Conservation (phyloP, 495 filamentous ascomycete genomes). For the Daldinia concentrica region DNA sequence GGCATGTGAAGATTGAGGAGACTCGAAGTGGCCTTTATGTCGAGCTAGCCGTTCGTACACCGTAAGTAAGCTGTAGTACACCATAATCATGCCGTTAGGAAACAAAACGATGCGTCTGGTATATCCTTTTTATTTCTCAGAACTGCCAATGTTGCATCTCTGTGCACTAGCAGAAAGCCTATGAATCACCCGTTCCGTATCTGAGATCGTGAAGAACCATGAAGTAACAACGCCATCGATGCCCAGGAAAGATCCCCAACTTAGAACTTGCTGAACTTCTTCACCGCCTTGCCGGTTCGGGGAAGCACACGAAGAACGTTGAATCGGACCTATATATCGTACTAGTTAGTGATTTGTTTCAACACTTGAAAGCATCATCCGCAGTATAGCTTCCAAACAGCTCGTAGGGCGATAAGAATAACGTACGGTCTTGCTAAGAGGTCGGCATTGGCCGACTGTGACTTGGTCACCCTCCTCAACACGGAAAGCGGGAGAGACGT, state of each 20-base stretch:
- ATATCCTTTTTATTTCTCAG: slow-evolving; percentile 53
- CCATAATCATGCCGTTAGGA: neutral
- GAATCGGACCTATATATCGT: slow-evolving; percentile 83
- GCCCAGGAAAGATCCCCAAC: slow-evolving; percentile 56
- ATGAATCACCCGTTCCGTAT: slow-evolving; percentile 58
- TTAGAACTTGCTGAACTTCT: slow-evolving; percentile 98
- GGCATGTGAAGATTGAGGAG: neutral
- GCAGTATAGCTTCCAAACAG: neutral
- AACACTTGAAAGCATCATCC: neutral
- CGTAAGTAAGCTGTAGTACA: neutral
- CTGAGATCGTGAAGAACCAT: slow-evolving; percentile 60
- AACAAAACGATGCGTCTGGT: slow-evolving; percentile 19
- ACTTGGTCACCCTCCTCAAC: slow-evolving; percentile 99
- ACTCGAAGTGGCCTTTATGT: neutral
- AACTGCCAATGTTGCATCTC: slow-evolving; percentile 58
- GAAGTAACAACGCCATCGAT: slow-evolving; percentile 63
- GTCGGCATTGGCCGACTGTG: slow-evolving; percentile 98
- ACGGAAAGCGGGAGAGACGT: slow-evolving; percentile 99
- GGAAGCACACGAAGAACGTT: slow-evolving; percentile 98
- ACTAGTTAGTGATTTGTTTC: slow-evolving; percentile 39
- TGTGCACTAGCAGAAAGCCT: slow-evolving; percentile 57
- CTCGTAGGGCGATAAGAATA: neutral
- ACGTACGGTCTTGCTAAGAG: slow-evolving; percentile 97
- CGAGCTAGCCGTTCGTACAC: neutral
- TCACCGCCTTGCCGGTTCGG: slow-evolving; percentile 94